Evolutionary conservation across 83 land plant genomes (phyloP).

Genomic region (Diphasiastrum complanatum): DNA sequence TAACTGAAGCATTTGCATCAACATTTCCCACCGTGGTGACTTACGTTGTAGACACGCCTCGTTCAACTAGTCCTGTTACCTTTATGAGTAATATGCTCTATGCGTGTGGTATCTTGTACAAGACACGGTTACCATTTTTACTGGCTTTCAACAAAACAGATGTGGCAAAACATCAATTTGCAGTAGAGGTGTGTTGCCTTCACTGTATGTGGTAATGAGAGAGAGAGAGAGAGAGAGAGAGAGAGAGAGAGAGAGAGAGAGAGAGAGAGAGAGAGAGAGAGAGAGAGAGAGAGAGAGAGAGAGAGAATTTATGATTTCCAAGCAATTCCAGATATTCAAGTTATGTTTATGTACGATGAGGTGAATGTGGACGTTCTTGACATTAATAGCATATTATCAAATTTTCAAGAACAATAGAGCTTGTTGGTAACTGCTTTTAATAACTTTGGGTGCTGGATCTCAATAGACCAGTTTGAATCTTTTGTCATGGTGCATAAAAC

Average conservation of each 20-base stretch:
- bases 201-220: neutral
- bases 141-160: slow-evolving; percentile 87
- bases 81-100: slow-evolving; percentile 99
- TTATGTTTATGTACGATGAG: too few relatives aligned
- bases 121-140: slow-evolving; percentile 76
- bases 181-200: slow-evolving; percentile 66
- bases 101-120: slow-evolving; percentile 95
- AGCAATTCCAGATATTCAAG: too few relatives aligned
- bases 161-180: slow-evolving; percentile 90
- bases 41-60: slow-evolving; percentile 95
- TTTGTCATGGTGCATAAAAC: too few relatives aligned
- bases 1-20: slow-evolving; percentile 99
- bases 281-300: too few relatives aligned
- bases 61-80: slow-evolving; percentile 79
- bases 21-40: slow-evolving; percentile 88
- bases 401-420: slow-evolving; percentile 1
- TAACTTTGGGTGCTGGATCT: neutral
- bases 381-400: too few relatives aligned
- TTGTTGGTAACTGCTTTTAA: neutral
- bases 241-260: too few relatives aligned
- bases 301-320: too few relatives aligned
- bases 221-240: too few relatives aligned
- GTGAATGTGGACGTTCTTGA: too few relatives aligned
- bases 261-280: too few relatives aligned
- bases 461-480: neutral